phyloP scores from a whole-genome alignment of 805 yeast species.

The Candida krabiensis region DNA sequence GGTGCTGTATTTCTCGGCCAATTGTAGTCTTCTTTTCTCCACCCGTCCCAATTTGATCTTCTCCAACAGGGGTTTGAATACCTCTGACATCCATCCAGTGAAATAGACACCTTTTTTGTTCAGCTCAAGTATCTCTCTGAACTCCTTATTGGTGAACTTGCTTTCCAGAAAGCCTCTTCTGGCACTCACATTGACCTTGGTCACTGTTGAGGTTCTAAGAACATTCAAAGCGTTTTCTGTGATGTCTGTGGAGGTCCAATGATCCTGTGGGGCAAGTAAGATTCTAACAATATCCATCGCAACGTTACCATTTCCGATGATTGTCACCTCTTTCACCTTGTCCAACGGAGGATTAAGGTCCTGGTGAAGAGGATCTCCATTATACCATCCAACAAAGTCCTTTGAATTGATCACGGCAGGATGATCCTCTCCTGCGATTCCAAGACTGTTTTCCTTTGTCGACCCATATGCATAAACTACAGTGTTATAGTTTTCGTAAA shows the following conservation, averaged over 20 bases:
- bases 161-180: slow-evolving; percentile 84
- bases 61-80: slow-evolving; percentile 31
- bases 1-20: slow-evolving; percentile 51
- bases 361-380: slow-evolving; percentile 72
- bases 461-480: slow-evolving; percentile 85
- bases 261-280: slow-evolving; percentile 54
- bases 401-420: slow-evolving; percentile 78
- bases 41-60: slow-evolving; percentile 46
- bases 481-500: slow-evolving; percentile 63
- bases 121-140: slow-evolving; percentile 77
- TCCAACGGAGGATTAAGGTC: slow-evolving; percentile 57
- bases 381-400: slow-evolving; percentile 94
- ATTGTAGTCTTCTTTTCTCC: slow-evolving; percentile 62
- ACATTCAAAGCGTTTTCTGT: slow-evolving; percentile 54
- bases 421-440: slow-evolving; percentile 58
- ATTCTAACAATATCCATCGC: slow-evolving; percentile 89
- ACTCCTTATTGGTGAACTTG: slow-evolving; percentile 90
- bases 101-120: slow-evolving; percentile 47
- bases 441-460: slow-evolving; percentile 50
- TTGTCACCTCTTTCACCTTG: slow-evolving; percentile 62
- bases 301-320: slow-evolving; percentile 97
- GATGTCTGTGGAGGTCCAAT: slow-evolving; percentile 75
- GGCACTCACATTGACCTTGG: slow-evolving; percentile 71
- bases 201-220: slow-evolving; percentile 55
- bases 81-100: slow-evolving; percentile 44